Conservation (phyloP, 2,329 filamentous ascomycete genomes). For the Aspergillus caelatus region DNA sequence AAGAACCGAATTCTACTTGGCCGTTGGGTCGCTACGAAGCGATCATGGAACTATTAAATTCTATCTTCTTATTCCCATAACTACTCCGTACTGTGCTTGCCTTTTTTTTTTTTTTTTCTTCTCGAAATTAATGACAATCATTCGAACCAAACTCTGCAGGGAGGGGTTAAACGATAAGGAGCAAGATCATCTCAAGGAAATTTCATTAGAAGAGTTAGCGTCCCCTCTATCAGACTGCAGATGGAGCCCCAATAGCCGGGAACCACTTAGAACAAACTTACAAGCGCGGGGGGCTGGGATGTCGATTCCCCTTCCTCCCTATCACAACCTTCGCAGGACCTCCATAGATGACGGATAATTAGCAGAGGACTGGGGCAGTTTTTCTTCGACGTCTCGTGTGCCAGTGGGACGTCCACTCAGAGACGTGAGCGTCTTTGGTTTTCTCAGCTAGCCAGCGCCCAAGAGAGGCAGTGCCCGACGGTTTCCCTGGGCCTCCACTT, state of each 20-base stretch:
- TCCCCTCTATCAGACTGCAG: constrained; percentile 6
- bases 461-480: constrained; percentile 21
- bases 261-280: constrained; percentile 14
- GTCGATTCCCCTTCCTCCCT: constrained; percentile 9
- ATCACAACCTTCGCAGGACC: constrained; percentile 8
- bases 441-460: constrained; percentile 9
- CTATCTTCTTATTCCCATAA: constrained; percentile 3
- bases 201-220: neutral
- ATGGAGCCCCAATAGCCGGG: constrained; percentile 12
- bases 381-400: constrained; percentile 9
- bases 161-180: constrained; percentile 13
- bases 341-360: constrained; percentile 11
- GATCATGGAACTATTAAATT: neutral
- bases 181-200: constrained; percentile 6
- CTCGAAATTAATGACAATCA: constrained; percentile 8
- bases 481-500: constrained; percentile 11
- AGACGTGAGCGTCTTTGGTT: constrained; percentile 12
- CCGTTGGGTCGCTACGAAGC: constrained; percentile 13
- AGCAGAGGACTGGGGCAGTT: constrained; percentile 5
- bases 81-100: too few relatives aligned
- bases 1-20: neutral
- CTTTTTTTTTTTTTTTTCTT: constrained; percentile 7
- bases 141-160: constrained; percentile 7
- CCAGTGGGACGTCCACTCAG: constrained; percentile 8
- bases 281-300: constrained; percentile 4